These are phyloP conservation scores for Hypoxylon sp. DNA, from an alignment of 2,329 filamentous ascomycete species.

Conservation along the genomic window DNA sequence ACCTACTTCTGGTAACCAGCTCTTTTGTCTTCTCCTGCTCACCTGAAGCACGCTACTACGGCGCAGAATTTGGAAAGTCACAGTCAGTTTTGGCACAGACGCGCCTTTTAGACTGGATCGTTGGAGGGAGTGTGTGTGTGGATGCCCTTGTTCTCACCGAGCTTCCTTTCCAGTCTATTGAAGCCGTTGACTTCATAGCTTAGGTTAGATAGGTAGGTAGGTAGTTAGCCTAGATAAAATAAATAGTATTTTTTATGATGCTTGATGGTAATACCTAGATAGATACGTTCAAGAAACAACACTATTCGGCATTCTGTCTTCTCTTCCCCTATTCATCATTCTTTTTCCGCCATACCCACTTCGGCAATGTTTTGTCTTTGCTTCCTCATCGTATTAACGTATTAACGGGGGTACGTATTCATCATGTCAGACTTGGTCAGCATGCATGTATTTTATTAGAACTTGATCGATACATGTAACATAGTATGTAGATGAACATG, in stretches of 20 bases:
- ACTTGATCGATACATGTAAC: too few relatives aligned
- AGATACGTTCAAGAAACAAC: too few relatives aligned
- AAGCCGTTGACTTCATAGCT: constrained; percentile 16
- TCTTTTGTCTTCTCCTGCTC: too few relatives aligned
- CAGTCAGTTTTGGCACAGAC: constrained; percentile 30
- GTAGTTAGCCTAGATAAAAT: too few relatives aligned
- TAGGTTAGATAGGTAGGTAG: not conserved
- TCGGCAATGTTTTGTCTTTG: constrained; percentile 10
- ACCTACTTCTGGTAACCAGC: constrained; percentile 8
- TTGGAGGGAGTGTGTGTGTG: constrained; percentile 29
- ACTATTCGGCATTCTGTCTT: not conserved
- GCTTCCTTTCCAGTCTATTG: constrained; percentile 37
- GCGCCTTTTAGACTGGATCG: constrained; percentile 15
- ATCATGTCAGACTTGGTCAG: constrained; percentile 39
- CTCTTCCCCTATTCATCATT: too few relatives aligned
- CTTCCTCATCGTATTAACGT: constrained; percentile 1
- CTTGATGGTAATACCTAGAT: too few relatives aligned
- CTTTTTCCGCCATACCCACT: constrained; percentile 5
- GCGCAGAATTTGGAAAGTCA: constrained; percentile 34
- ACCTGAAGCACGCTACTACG: constrained; percentile 16
- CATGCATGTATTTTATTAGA: constrained; percentile 35
- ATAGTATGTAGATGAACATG: too few relatives aligned
- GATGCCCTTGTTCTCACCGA: constrained; percentile 32
- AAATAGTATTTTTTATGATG: too few relatives aligned
- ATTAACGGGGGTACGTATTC: constrained; percentile 12